Evolutionary conservation across 768 basidiomycete species (phyloP).

Genomic region (Hysterangium stoloniferum): DNA sequence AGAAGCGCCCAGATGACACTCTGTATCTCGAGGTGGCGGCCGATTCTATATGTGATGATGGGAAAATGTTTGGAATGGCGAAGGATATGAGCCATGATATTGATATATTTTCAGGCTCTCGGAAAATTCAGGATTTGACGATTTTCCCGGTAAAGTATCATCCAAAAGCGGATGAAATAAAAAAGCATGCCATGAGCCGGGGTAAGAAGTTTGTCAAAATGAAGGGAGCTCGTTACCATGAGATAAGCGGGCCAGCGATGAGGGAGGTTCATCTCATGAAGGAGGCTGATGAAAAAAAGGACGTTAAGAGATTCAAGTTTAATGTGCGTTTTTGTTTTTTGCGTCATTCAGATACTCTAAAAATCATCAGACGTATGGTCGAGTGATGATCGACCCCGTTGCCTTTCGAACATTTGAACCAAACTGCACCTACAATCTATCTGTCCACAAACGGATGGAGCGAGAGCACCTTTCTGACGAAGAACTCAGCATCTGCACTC

Average conservation of each 20-base stretch:
- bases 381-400: constrained; percentile 23
- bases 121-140: constrained; percentile 16
- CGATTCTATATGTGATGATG: constrained; percentile 17
- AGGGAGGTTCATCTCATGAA: constrained; percentile 7
- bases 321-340: background rate
- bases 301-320: constrained; percentile 7
- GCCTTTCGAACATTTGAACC: constrained; percentile 21
- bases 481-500: constrained; percentile 22
- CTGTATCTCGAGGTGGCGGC: constrained; percentile 10
- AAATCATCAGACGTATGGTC: constrained; percentile 17
- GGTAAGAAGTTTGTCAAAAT: constrained; percentile 12
- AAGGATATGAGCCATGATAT: constrained; percentile 10
- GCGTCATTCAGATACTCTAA: no score
- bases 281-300: background rate
- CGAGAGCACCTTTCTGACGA: constrained; percentile 18
- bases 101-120: constrained; percentile 16
- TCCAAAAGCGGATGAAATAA: constrained; percentile 7
- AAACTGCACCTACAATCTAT: constrained; percentile 15
- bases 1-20: background rate
- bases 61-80: constrained; percentile 15
- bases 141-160: constrained; percentile 17
- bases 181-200: constrained; percentile 8
- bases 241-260: constrained; percentile 16
- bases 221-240: constrained; percentile 11
- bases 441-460: constrained; percentile 15